Base-by-base conservation (phyloP, 1,139 yeast genomes). In the Candida sojae region DNA sequence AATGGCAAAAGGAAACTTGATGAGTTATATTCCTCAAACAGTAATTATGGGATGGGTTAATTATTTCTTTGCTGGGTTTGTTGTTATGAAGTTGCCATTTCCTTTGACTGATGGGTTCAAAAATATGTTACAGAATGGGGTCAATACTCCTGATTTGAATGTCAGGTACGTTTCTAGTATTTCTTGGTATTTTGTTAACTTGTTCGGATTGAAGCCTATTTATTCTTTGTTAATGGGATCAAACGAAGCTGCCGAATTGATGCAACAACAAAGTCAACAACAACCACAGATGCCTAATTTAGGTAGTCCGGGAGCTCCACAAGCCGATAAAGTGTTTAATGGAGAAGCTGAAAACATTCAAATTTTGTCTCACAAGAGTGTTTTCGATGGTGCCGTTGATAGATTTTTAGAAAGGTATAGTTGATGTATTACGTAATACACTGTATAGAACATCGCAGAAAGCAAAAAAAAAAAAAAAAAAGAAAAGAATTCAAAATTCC, bases 1-100 rank as follows among this genome's bases (percentile, higher is more conserved):
- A 47, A 86, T 89, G 86, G 82, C 92, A 49, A 89, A 89, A 63
- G 85, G 86, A 4, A 92, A 90, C 60, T 72, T 90, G 58, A 83
- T 92, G 64, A 88, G 84, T 66, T 89, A 86, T 63, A 81, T 91
- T 17, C 97, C 98, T 1, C 98, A 93, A 68, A 90, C 97, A 0
- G 66, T 91, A 43, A 86, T 92, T 57, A 92, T 93, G 97, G 92
- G 92, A 57, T 93, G 97, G 97, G 93, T 92, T 55, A 90, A 90
- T 63, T 89, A 85, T 58, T 90, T 93, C 70, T 93, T 91, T 65
- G 91, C 95, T 7, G 98, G 97, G 1, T 90, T 91, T 59, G 87
- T 93, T 21, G 80, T 92, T 44, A 88, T 75, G 79, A 73, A 71
- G 55, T 62, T 74, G 36, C 79, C 79, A 4, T 75, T 74, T 54